Percentiles rank a stretch among this genome's conserved stretches.
Conservation (phyloP, 2,329 filamentous ascomycete genomes). For the Mollisia scopiformis region DNA sequence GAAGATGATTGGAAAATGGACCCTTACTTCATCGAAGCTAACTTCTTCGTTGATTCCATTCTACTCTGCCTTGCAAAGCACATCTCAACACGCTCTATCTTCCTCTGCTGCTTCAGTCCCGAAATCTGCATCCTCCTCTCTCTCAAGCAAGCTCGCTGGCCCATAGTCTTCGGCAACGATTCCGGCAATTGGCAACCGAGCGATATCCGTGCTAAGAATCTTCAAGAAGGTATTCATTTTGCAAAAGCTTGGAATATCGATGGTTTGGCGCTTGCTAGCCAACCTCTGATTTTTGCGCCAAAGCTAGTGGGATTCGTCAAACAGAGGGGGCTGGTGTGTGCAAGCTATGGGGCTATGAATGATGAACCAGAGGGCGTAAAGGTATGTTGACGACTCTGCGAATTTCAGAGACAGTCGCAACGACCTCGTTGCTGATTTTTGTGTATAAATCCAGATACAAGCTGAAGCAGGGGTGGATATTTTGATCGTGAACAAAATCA, state of each 20-base stretch:
- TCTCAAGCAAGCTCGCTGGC: constrained; percentile 14
- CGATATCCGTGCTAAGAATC: constrained; percentile 16
- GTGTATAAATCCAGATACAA: too few relatives aligned
- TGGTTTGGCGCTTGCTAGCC: constrained; percentile 8
- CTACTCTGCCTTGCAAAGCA: constrained; percentile 1
- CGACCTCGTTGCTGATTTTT: too few relatives aligned
- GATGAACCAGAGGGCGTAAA: constrained; percentile 6
- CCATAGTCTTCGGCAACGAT: constrained; percentile 17
- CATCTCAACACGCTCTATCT: constrained; percentile 3
- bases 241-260: constrained; percentile 10
- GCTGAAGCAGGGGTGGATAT: too few relatives aligned
- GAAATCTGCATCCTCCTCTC: constrained; percentile 18
- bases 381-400: too few relatives aligned
- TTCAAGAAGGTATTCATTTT: constrained; percentile 18
- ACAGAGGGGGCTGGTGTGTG: constrained; percentile 12
- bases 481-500: too few relatives aligned
- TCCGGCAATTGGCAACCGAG: constrained; percentile 11
- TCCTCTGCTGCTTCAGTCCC: constrained; percentile 16
- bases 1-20: constrained; percentile 20
- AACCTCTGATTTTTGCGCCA: constrained; percentile 13
- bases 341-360: constrained; percentile 10
- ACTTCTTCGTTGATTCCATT: constrained; percentile 12
- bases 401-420: too few relatives aligned
- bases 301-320: constrained; percentile 12
- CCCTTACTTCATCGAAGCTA: constrained; percentile 9